Evolutionary conservation across 208 protist species (phyloP).

Genomic region (Jaenimonas drosophilae): DNA sequence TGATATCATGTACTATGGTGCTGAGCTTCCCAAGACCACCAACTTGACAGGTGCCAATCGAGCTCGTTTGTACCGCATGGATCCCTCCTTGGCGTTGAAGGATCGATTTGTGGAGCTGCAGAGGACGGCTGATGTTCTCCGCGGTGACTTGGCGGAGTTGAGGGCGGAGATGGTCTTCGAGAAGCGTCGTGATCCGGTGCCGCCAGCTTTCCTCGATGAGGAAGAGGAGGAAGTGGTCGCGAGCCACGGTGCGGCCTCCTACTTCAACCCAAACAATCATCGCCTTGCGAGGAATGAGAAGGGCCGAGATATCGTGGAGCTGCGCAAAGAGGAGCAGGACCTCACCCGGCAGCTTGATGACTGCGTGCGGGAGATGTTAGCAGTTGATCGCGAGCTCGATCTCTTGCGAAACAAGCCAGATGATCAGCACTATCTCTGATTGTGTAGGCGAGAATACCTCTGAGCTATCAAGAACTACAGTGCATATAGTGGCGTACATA

Average conservation of each 20-base stretch:
- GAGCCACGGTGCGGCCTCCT: neutral
- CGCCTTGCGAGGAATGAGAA: conserved; percentile 8
- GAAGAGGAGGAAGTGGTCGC: neutral
- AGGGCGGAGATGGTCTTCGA: conserved; percentile 4
- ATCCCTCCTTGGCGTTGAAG: conserved; percentile 39
- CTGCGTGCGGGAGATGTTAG: conserved; percentile 57
- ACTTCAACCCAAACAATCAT: conserved; percentile 3
- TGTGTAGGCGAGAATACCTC: neutral
- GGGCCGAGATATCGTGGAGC: conserved; percentile 26
- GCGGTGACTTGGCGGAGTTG: conserved; percentile 38
- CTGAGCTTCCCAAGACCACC: conserved; percentile 38
- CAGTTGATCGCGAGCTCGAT: conserved; percentile 44
- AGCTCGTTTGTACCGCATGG: conserved; percentile 30
- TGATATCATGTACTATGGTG: conserved; percentile 73
- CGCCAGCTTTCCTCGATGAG: neutral
- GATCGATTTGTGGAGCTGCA: conserved; percentile 48
- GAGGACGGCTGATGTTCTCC: conserved; percentile 26
- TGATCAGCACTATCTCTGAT: neutral
- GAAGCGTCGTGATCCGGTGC: neutral
- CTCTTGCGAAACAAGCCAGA: neutral
- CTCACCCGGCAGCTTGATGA: conserved; percentile 31
- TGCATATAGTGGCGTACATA: neutral
- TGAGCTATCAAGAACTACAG: neutral
- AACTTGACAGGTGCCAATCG: conserved; percentile 61
- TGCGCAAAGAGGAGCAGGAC: conserved; percentile 29